phyloP scores from a whole-genome alignment of 2,329 filamentous ascomycete species.

The Colletotrichum scovillei region DNA sequence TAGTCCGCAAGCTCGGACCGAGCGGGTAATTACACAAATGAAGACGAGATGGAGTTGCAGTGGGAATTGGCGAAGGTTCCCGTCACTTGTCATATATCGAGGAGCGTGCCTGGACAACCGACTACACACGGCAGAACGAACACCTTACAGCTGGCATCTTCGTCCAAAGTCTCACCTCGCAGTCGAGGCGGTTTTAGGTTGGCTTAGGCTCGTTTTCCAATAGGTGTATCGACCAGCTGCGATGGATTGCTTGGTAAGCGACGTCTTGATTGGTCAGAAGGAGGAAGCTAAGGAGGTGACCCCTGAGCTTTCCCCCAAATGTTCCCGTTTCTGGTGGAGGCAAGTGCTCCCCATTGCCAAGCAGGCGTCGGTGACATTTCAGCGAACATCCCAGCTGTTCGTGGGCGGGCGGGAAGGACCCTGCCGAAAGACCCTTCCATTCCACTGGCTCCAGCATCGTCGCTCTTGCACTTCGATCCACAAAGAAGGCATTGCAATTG shows the following conservation, averaged over 20 bases:
- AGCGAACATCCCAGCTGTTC: not conserved
- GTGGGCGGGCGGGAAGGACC: not conserved
- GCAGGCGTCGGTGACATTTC: not conserved
- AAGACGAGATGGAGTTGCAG: not conserved
- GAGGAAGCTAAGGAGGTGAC: not conserved
- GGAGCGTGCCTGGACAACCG: not conserved
- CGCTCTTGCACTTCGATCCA: not conserved
- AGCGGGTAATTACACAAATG: not conserved
- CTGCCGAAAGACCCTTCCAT: not conserved
- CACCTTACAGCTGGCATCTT: constrained; percentile 29
- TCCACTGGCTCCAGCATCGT: not conserved
- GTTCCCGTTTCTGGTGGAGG: no score
- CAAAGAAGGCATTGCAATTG: not conserved
- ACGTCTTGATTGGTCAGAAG: not conserved
- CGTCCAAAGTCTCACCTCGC: not conserved
- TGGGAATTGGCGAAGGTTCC: constrained; percentile 4
- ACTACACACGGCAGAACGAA: constrained; percentile 2
- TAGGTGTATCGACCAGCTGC: not conserved
- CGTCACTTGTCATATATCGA: constrained; percentile 6
- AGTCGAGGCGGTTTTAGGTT: not conserved
- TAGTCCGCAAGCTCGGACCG: constrained; percentile 24
- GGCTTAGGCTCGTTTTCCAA: not conserved
- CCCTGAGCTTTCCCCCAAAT: constrained; percentile 13
- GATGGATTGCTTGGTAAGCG: constrained; percentile 8
- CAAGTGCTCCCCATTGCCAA: not conserved